Base-by-base conservation (phyloP, 1,284 basidiomycete species). In the Nidula niveotomentosa region DNA sequence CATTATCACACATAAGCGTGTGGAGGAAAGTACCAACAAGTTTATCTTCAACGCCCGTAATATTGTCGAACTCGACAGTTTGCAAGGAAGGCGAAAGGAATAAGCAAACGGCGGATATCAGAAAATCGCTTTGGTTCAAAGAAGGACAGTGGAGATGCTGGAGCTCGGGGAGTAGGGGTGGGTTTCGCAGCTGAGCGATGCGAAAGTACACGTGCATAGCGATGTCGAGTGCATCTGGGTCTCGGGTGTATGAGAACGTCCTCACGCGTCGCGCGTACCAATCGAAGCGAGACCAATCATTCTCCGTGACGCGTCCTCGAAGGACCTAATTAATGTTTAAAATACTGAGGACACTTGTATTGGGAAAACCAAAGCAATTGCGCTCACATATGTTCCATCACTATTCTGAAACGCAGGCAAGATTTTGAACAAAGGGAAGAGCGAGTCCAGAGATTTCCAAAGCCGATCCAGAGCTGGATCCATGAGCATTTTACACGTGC, bases 201-300 rank as follows among this genome's bases (percentile, higher is more conserved):
- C 66, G 60, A 52, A 68, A 68, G 58, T 69, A 69, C 30, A 68
- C 67, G 44, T 69, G 66, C 66, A 68, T 68, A 13, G 68, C 68
- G 13, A 68, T 67, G 49, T 68, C 67, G 23, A 66, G 56, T 9
- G 57, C 54, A n/a, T 62, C 64, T 9, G 66, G 65, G 44, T 69
- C 66, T 39, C 65, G 55, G 5, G 60, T 62, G 51, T 68, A 68
- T 34, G 55, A 62, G 50, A 68, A 68, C 49, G 53, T 61, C 51
- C 64, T 65, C 9, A 69, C 59, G 47, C 65, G 54, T 15, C 60
- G 54, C 18, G 64, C 66, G 49, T 69, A 69, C 55, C 58, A 65
- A 47, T 69, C 65, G 53, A 69, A 67, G 10, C 66, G 59, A 7
- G 48, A 61, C 68, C 68, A 69, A 35, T 69, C 62, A 35, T 56